Base-by-base conservation (phyloP, 371 early-diverging fungal genomes). In the Mucor indicus region DNA sequence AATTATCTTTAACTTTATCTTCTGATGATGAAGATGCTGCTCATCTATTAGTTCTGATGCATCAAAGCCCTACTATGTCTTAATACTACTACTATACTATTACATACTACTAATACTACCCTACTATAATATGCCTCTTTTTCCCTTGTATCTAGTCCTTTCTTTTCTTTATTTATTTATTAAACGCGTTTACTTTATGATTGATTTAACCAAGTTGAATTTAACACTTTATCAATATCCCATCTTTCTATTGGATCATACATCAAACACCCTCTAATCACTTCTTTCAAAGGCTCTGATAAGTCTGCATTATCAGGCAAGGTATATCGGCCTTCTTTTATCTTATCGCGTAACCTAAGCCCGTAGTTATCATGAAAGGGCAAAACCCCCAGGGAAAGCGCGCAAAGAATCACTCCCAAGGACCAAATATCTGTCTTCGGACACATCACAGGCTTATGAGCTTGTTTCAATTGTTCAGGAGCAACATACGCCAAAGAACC, bases 381-480 rank as follows among this genome's bases (percentile, higher is more conserved):
- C 15, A 91, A 62, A 25, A 57, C 48, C 15, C 87, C 86, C 0
- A 81, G 71, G 22, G 88, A 51, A 47, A 90, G 57, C 1, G 86
- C 84, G 62, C 77, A 91, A 8, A 90, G 58, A 10, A 91, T 75
- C 17, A 88, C 79, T 0, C 89, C 93, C 19, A 91, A 61, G 4
- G 89, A 75, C 93, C 95, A 94, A 9, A 94, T 71, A 62, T 92
- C 92, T 13, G 81, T 61, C 3, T 69, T 59, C 4, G 86, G 69
- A 27, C 70, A 68, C 21, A 70, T 51, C 27, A 77, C 41, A 21
- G 76, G 61, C 23, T 57, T 53, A n/a, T n/a, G n/a, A 20, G 47
- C 21, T 15, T 72, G 59, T 11, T 64, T 59, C 22, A 88, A 53
- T 43, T 85, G 86, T 56, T 90, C 90, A 4, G 92, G 89, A 5